phyloP scores from a whole-genome alignment of 73 alveolate species.

The Tetrahymena elliotti region DNA sequence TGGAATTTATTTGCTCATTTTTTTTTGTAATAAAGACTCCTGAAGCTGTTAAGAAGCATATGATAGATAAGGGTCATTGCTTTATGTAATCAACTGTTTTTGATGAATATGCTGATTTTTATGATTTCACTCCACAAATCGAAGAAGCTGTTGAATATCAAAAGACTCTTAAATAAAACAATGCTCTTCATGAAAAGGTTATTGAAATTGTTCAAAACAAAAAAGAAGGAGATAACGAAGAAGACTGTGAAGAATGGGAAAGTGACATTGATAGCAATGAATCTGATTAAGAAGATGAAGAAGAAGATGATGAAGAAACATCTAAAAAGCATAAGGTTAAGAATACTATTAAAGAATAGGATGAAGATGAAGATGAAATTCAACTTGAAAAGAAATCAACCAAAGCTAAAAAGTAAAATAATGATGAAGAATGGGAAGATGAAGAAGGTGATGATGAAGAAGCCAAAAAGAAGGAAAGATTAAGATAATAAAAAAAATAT shows the following conservation, averaged over 20 bases:
- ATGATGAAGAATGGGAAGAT: not conserved
- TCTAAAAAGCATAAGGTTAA: not conserved
- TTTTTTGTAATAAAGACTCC: not conserved
- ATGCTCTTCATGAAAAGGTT: not conserved
- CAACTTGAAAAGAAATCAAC: not conserved
- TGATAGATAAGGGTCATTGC: not conserved
- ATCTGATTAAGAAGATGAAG: not conserved
- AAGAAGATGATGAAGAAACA: not conserved
- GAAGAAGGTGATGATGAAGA: not conserved
- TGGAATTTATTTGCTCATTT: not conserved
- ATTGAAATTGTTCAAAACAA: not conserved
- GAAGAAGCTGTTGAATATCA: not conserved
- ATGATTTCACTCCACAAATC: not conserved
- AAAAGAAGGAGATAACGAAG: not conserved
- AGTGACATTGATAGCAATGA: not conserved
- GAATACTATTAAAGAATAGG: not conserved
- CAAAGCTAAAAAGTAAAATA: not conserved
- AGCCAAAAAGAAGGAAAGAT: not conserved
- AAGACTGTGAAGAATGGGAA: not conserved
- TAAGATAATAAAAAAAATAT: not conserved
- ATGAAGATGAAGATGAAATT: not conserved
- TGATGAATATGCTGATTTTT: not conserved
- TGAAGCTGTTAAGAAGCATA: not conserved
- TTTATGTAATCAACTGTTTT: not conserved
- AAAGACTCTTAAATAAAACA: not conserved